Base-by-base conservation (phyloP, 2,329 filamentous ascomycete genomes). In the Fusarium irregulare region DNA sequence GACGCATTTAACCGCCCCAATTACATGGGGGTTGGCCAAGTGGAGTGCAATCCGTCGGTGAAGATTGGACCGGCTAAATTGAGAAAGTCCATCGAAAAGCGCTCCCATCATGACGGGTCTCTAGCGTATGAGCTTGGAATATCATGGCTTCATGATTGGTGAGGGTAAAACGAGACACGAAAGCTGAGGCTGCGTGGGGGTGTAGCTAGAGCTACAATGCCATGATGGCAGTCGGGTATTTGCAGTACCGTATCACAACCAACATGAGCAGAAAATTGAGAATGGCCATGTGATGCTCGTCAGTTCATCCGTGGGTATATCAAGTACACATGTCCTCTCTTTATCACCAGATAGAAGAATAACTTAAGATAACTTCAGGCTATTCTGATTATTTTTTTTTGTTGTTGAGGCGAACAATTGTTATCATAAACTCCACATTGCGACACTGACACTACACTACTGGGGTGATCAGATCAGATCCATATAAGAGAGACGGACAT, bases 281-380 rank as follows among this genome's bases (percentile, higher is more conserved):
- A 27, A 27, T 21, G 47, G 16, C 51, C 69, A 66, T 71, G 61
- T 65, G 65, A 60, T 68, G 66, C 23, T 45, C 55, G 50, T 68
- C 70, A 70, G 56, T 64, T 47, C 68, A 70, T 67, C 34, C 37
- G 27, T 50, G 49, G 70, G 40, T 73, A 73, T 73, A 73, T 74
- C 67, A 71, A 56, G 60, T 67, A 56, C 51, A 49, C 60, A 54
- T 42, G 30, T 60, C 45, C 49, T 53, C 54, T 41, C 56, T 54
- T 56, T 53, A 74, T 73, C 71, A 71, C 69, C 66, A 73, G 71
- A 69, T 70, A 37, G 21, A 51, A 37, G 40, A 66, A 66, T 47
- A 63, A 68, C 41, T 57, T 45, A 49, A 28, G 28, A 50, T 42
- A 56, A 46, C 50, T 68, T 71, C 51, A 58, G 60, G 34, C 55